Percentiles rank a stretch among this genome's conserved stretches.
Evolutionary conservation across 208 protist species (phyloP).

Genomic region (Wallacemonas sp.): DNA sequence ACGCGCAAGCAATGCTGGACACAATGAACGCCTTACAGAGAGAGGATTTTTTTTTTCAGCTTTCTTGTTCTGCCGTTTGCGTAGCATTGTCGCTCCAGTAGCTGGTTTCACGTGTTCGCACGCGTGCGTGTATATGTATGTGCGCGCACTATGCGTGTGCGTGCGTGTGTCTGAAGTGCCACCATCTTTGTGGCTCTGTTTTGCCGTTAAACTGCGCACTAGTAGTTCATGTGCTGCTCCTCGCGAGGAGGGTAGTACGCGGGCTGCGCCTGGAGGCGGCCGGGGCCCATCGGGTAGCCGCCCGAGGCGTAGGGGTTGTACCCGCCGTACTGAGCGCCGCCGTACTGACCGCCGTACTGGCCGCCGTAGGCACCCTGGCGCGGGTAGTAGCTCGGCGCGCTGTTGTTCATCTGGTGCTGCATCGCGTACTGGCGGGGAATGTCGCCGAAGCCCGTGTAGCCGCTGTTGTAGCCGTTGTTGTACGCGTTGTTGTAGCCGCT

Average conservation of each 20-base stretch:
- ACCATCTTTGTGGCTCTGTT: no score
- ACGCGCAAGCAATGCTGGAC: no score
- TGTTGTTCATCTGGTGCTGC: conserved; percentile 31
- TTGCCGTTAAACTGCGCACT: no score
- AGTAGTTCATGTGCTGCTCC: conserved; percentile 28
- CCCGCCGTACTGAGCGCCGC: not conserved
- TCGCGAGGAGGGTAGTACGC: conserved; percentile 51
- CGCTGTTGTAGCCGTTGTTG: not conserved
- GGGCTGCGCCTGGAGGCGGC: conserved; percentile 39
- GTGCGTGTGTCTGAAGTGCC: no score
- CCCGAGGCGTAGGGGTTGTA: conserved; percentile 8
- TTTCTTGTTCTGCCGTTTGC: no score
- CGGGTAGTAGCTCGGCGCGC: conserved; percentile 29
- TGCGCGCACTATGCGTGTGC: no score
- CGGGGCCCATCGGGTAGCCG: conserved; percentile 18
- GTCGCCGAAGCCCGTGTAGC: conserved; percentile 13
- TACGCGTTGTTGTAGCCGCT: conserved; percentile 9
- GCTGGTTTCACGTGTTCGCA: no score
- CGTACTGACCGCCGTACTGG: conserved; percentile 16
- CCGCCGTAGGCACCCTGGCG: conserved; percentile 22
- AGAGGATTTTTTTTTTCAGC: no score
- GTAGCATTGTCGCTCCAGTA: no score
- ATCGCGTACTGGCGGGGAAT: conserved; percentile 19
- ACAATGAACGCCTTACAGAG: no score
- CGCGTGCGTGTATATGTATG: no score